Base-by-base conservation (phyloP, 208 protist genomes). In the Balamuthia mandrillaris region DNA sequence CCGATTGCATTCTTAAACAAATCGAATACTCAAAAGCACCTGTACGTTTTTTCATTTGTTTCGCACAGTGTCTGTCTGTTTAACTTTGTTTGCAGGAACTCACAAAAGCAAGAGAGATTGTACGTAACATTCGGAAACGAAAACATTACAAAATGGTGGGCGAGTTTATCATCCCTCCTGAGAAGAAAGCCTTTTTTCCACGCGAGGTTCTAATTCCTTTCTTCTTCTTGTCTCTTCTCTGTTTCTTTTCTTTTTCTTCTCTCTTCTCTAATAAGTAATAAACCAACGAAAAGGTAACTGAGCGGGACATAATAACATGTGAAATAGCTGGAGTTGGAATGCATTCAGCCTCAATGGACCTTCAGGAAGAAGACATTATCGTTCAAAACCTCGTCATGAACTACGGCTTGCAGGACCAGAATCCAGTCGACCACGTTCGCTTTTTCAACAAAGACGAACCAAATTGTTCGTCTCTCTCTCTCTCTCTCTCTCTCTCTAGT, bases 361-460 rank as follows among this genome's bases (percentile, higher is more conserved):
- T 87, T 0, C 9, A 29, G 3, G 37, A 24, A 2, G 5, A 87
- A 0, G 94, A 96, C 87, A 90, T 97, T 66, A 95, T 96, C 58
- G 90, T 93, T 18, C 92, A 97, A 74, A 66, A 94, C 84, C 90
- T 96, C 29, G 88, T 92, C 10, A 93, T 97, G 51, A 94, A 96
- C 88, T 95, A 97, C 61, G 68, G 85, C 37, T 51, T 96, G 85
- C 94, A 91, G 29, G 82, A 89, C n/a, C 54, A 70, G 4, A 92
- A 96, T 86, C 94, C 94, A 12, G 91, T 96, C 4, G 89, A 96
- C 79, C 88, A 89, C n/a, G 91, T 97, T 29, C 88, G 95, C 29
- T 97, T 98, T 81, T 98, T 96, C 79, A 47, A 58, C 3, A 79
- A 83, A 37, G 81, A 75, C 66, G 78, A 90, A 29, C 51, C 31